Conservation (phyloP, 805 yeast genomes). For the Starmera amethionina region DNA sequence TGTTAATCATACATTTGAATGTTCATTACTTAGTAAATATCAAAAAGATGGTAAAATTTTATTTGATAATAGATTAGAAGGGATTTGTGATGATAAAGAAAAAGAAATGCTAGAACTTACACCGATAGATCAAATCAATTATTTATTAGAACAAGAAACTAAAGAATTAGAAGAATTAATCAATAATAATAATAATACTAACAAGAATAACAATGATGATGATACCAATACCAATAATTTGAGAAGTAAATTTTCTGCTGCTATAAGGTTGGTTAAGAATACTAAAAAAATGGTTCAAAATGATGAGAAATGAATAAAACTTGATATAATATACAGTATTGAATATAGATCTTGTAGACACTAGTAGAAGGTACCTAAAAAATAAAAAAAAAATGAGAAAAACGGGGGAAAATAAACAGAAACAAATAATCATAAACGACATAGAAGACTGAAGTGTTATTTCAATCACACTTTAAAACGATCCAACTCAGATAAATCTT, state of each 20-base stretch:
- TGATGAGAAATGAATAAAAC: no score
- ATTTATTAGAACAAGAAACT: background rate
- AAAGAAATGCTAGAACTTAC: background rate
- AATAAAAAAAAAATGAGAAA: no score
- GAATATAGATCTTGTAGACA: background rate
- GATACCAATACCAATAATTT: no score
- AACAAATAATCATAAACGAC: background rate
- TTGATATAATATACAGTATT: no score
- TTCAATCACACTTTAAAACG: no score
- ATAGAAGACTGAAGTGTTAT: slow-evolving; percentile 3
- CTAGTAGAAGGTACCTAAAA: background rate
- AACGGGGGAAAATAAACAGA: background rate
- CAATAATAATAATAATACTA: background rate
- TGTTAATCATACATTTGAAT: slow-evolving; percentile 54
- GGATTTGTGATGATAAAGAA: background rate
- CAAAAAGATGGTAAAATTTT: background rate
- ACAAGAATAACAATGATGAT: no score
- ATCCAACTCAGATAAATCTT: no score
- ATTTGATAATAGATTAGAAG: background rate
- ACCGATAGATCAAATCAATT: background rate
- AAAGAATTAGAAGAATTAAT: background rate
- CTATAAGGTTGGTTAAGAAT: background rate
- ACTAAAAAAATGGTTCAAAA: background rate
- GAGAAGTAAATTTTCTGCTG: background rate
- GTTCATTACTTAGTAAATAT: slow-evolving; percentile 30